phyloP scores from a whole-genome alignment of 2,329 filamentous ascomycete genomes.

The Dothideomycetidae sp. region DNA sequence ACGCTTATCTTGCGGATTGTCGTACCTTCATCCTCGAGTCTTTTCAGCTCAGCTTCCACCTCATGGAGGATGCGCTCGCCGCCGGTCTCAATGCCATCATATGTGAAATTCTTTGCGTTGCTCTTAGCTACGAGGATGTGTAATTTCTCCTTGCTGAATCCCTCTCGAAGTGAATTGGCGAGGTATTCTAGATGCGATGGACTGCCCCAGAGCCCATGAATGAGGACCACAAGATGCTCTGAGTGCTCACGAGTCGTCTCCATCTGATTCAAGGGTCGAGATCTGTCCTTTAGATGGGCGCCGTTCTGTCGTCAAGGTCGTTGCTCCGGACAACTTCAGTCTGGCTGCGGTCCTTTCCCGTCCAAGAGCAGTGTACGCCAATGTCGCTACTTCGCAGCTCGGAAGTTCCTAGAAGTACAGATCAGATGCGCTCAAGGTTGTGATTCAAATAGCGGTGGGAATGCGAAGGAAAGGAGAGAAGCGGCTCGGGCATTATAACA shows the following conservation, averaged over 20 bases:
- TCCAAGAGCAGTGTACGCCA: no score
- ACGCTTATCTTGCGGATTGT: constrained; percentile 71
- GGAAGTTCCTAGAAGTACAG: no score
- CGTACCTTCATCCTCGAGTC: constrained; percentile 46
- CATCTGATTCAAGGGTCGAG: no score
- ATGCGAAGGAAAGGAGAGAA: no score
- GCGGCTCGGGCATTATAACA: no score
- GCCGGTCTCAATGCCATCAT: constrained; percentile 54
- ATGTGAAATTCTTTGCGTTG: constrained; percentile 57
- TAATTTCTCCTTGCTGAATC: constrained; percentile 47
- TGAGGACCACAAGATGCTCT: constrained; percentile 61
- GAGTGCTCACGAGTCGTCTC: constrained; percentile 25
- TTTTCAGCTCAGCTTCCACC: constrained; percentile 44
- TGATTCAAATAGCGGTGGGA: no score
- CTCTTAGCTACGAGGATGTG: constrained; percentile 58
- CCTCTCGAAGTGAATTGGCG: constrained; percentile 48
- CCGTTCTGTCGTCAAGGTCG: no score
- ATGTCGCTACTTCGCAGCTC: no score
- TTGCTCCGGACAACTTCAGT: no score
- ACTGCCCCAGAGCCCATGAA: constrained; percentile 71
- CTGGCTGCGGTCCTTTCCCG: no score
- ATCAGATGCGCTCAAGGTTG: no score
- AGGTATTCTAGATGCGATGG: constrained; percentile 57
- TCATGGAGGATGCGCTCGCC: constrained; percentile 52
- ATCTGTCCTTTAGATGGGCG: no score